Conservation (phyloP, 73 alveolate species). For the Tetrahymena thermophila region DNA sequence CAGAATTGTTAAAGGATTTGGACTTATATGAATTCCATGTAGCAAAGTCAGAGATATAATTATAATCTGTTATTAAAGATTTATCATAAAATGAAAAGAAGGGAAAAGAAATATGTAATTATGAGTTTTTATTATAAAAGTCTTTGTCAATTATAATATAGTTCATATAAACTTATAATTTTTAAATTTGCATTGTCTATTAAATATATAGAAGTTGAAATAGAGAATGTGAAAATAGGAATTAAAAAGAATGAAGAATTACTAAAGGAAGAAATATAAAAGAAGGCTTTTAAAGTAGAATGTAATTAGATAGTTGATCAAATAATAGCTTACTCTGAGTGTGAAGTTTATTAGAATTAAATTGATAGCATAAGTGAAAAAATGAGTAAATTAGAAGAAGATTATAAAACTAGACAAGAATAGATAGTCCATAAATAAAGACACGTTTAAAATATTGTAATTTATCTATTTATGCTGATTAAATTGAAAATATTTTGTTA, state of each 20-base stretch:
- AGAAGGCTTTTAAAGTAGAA: background rate
- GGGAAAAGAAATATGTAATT: background rate
- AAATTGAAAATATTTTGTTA: background rate
- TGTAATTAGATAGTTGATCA: background rate
- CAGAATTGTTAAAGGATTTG: background rate
- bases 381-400: background rate
- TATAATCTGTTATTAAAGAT: background rate
- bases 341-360: background rate
- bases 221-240: background rate
- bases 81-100: background rate
- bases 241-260: background rate
- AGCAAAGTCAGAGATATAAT: background rate
- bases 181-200: background rate
- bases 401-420: background rate
- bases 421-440: background rate
- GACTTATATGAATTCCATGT: background rate
- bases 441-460: background rate
- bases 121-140: background rate
- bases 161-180: background rate
- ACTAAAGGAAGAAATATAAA: background rate
- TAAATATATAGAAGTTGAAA: background rate
- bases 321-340: background rate
- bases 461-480: background rate
- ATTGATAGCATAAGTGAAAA: background rate
- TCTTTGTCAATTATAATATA: too few relatives aligned